Evolutionary conservation across 805 yeast genomes (phyloP).

Genomic region (Candida pseudofarinosa): DNA sequence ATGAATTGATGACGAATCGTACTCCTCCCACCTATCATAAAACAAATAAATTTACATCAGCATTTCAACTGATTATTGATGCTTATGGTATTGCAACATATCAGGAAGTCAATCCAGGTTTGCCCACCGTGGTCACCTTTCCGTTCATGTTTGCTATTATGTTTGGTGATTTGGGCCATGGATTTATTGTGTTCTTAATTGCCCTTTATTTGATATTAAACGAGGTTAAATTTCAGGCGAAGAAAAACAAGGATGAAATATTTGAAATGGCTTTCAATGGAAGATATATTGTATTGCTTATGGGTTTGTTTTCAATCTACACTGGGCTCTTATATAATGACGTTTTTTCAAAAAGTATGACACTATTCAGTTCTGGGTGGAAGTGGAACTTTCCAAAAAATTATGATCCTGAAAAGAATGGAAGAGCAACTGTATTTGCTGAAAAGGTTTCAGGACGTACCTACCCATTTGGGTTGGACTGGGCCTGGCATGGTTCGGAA

Average conservation of each 20-base stretch:
- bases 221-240: constrained; percentile 48
- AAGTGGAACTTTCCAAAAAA: constrained; percentile 55
- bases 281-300: constrained; percentile 60
- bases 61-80: constrained; percentile 67
- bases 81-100: constrained; percentile 78
- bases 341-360: constrained; percentile 65
- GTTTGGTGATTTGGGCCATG: constrained; percentile 84
- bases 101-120: constrained; percentile 71
- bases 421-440: constrained; percentile 43
- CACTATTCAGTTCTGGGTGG: constrained; percentile 69
- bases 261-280: constrained; percentile 76
- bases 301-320: constrained; percentile 72
- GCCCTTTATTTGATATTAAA: constrained; percentile 52
- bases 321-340: constrained; percentile 74
- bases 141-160: constrained; percentile 81
- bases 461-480: constrained; percentile 64
- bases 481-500: constrained; percentile 79
- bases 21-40: constrained; percentile 71
- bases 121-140: constrained; percentile 70
- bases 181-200: constrained; percentile 56
- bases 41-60: constrained; percentile 64
- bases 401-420: constrained; percentile 24
- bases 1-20: constrained; percentile 59
- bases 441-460: constrained; percentile 39
- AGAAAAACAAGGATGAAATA: constrained; percentile 64